Evolutionary conservation across 176 grass and related monocot species (phyloP).

Genomic region (Poa pratensis): DNA sequence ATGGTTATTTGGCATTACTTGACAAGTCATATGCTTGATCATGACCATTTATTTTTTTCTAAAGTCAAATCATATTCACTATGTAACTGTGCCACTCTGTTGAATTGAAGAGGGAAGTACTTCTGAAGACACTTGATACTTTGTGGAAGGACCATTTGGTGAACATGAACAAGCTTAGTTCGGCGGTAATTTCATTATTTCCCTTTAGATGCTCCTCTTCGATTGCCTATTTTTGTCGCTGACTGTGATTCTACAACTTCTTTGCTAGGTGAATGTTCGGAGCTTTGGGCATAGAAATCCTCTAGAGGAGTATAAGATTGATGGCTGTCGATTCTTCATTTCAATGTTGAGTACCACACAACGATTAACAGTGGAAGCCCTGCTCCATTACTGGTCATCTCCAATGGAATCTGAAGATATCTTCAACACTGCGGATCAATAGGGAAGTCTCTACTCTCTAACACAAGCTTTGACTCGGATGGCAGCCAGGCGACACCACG

Average conservation of each 20-base stretch:
- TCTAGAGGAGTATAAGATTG: constrained; percentile 97
- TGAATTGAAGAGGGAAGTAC: constrained; percentile 81
- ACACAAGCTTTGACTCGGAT: not conserved
- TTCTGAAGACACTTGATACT: constrained; percentile 85
- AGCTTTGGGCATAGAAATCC: constrained; percentile 97
- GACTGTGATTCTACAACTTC: constrained; percentile 12
- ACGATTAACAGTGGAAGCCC: constrained; percentile 72
- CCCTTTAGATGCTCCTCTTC: not conserved
- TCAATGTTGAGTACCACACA: constrained; percentile 88
- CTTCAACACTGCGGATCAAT: constrained; percentile 52
- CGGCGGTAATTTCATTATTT: constrained; percentile 58
- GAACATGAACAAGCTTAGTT: constrained; percentile 99
- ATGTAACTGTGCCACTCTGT: constrained; percentile 30
- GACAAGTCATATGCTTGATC: constrained; percentile 7
- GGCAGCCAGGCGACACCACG: not conserved
- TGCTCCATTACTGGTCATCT: constrained; percentile 86
- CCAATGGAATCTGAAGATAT: constrained; percentile 75
- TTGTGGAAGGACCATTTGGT: constrained; percentile 96
- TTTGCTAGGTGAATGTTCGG: constrained; percentile 83
- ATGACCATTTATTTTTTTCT: not conserved
- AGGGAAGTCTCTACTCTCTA: not conserved
- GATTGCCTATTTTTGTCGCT: not conserved
- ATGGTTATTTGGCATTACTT: not conserved
- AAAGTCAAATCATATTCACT: constrained; percentile 10
- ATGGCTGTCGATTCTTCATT: constrained; percentile 94